Percentiles rank a stretch among this genome's conserved stretches.
Conservation (phyloP, 352 stramenopile genomes). For the Halophytophthora batemanensis region DNA sequence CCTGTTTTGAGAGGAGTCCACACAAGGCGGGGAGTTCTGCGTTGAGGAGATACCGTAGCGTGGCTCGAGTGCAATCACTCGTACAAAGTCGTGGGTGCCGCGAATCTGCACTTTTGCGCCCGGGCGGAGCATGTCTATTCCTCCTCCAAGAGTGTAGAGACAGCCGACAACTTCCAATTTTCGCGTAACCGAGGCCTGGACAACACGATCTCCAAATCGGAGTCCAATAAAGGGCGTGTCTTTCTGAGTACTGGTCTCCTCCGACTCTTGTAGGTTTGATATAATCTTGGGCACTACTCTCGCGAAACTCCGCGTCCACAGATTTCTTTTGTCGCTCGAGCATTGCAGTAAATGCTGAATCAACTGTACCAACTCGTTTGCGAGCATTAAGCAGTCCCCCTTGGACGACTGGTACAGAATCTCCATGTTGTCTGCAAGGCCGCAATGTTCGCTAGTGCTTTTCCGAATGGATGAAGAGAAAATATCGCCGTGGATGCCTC, state of each 20-base stretch:
- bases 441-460: conserved; percentile 2
- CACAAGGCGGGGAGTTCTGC: conserved; percentile 2
- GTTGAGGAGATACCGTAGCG: neutral
- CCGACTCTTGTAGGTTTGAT: conserved; percentile 1
- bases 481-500: conserved; percentile 28
- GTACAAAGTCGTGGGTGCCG: conserved; percentile 25
- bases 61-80: conserved; percentile 26
- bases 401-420: conserved; percentile 21
- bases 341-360: conserved; percentile 14
- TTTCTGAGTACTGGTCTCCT: neutral
- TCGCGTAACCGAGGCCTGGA: conserved; percentile 14
- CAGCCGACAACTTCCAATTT: conserved; percentile 27
- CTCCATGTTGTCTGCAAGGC: conserved; percentile 21
- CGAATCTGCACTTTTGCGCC: conserved; percentile 28
- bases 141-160: conserved; percentile 30
- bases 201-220: conserved; percentile 20
- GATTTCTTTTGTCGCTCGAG: conserved; percentile 6
- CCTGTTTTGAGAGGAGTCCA: neutral
- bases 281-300: conserved; percentile 4
- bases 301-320: conserved; percentile 19
- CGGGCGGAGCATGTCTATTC: conserved; percentile 37
- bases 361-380: conserved; percentile 31
- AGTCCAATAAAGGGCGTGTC: conserved; percentile 1
- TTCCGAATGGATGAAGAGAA: conserved; percentile 20
- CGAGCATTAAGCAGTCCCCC: conserved; percentile 18